These are phyloP conservation scores for Beauveria sp. DNA, from an alignment of 2,329 filamentous ascomycete genomes.

Conservation along the genomic window DNA sequence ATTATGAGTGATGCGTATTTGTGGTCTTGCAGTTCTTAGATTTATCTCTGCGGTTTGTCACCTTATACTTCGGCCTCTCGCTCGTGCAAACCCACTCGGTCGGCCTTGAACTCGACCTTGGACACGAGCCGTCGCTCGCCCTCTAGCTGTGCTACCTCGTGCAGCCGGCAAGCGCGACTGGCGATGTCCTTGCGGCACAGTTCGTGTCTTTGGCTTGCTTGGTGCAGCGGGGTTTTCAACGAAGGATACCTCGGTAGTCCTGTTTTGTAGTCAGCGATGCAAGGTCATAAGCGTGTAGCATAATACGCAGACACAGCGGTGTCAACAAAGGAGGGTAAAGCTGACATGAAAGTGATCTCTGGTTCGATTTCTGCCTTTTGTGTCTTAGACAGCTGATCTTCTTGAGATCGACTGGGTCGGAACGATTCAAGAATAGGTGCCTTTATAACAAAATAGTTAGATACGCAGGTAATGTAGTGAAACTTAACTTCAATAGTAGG, in stretches of 20 bases:
- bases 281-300: not conserved
- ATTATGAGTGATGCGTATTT: not conserved
- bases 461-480: not conserved
- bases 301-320: no score
- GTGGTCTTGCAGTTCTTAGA: not conserved
- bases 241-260: constrained; percentile 87
- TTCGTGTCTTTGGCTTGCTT: constrained; percentile 41
- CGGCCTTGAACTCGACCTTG: constrained; percentile 32
- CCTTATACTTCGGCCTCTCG: constrained; percentile 37
- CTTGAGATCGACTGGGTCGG: constrained; percentile 52
- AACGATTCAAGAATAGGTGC: constrained; percentile 82
- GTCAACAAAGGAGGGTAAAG: constrained; percentile 9
- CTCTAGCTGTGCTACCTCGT: constrained; percentile 30
- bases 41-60: constrained; percentile 22
- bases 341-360: constrained; percentile 81
- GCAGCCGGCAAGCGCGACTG: constrained; percentile 41
- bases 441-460: constrained; percentile 31
- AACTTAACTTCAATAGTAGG: not conserved
- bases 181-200: constrained; percentile 32
- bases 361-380: constrained; percentile 34
- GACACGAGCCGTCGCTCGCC: constrained; percentile 20
- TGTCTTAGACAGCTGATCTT: constrained; percentile 31
- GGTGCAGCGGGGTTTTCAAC: constrained; percentile 70
- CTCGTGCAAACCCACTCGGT: constrained; percentile 37
- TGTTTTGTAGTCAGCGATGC: constrained; percentile 28